Evolutionary conservation across 306 rosid species (phyloP), one percentile per base, ranked within the genome.

Genomic region (Cucurbita maxima): DNA sequence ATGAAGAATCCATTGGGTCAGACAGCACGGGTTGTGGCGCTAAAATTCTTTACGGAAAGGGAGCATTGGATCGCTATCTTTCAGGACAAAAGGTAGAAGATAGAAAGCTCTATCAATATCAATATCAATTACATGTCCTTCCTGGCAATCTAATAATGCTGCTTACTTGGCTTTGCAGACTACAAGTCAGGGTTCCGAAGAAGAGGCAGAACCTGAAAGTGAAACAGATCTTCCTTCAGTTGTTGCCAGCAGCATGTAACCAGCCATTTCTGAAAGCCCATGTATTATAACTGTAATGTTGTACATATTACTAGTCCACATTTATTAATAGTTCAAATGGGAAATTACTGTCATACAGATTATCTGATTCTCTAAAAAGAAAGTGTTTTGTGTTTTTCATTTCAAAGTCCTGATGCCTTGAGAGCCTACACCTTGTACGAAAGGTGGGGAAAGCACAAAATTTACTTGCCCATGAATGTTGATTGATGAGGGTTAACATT

Each of bases 211-310:
- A 36, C 86, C 86, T 3, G 96, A 95, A 73, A 82, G 82, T 56
- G 99, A 91, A 73, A 40, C 87, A 14, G 93, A 95, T 76, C 77
- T 88, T 76, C 79, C 87, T 76, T 77, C 89, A 72, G 84, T 92
- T 50, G 85, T 90, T 76, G 97, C 87, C 80, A 95, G 92, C 80
- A 95, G 92, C 92, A 88, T 95, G 99, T 95, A 83, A 91, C 52
- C 73, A 60, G 13, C 76, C 37, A 50, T 54, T 64, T 71, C 41
- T 67, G 73, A 41, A 67, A 45, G 56, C 45, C 55, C 44, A 5
- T 81, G 20, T 75, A 41, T 55, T 93, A 92, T 90, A 87, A 81
- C 90, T 90, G 87, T 66, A 79, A 83, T 66, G 84, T 76, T 78
- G 57, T 75, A 70, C 81, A 81, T 84, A 83, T 48, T 25, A 48